Conservation (phyloP, 805 yeast species). For the Allodekkera sacchari region DNA sequence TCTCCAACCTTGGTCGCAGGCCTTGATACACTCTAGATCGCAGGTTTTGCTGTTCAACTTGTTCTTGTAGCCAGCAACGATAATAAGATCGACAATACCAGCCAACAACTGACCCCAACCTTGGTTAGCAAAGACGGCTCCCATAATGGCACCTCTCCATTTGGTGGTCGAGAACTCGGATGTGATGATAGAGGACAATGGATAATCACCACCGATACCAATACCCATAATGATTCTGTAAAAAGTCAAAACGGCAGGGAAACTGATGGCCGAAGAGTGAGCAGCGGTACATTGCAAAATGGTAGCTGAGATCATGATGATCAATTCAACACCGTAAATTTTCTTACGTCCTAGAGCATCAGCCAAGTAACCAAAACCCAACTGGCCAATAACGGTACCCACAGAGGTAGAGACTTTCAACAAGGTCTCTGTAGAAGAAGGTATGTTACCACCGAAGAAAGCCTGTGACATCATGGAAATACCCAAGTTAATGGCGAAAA, state of each 20-base stretch:
- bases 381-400: slow-evolving; percentile 89
- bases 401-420: slow-evolving; percentile 86
- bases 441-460: slow-evolving; percentile 55
- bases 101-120: slow-evolving; percentile 93
- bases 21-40: slow-evolving; percentile 58
- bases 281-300: slow-evolving; percentile 72
- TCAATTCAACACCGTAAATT: slow-evolving; percentile 80
- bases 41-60: slow-evolving; percentile 54
- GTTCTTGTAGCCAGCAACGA: slow-evolving; percentile 70
- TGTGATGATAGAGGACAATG: slow-evolving; percentile 85
- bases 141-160: slow-evolving; percentile 98
- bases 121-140: slow-evolving; percentile 93
- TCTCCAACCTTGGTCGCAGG: slow-evolving; percentile 95
- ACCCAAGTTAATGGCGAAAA: slow-evolving; percentile 82
- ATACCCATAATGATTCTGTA: slow-evolving; percentile 88
- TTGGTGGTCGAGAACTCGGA: slow-evolving; percentile 90
- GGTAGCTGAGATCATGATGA: slow-evolving; percentile 75
- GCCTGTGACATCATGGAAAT: slow-evolving; percentile 71
- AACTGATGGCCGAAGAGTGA: slow-evolving; percentile 58
- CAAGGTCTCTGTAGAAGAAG: slow-evolving; percentile 65
- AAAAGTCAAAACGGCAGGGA: slow-evolving; percentile 65
- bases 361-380: slow-evolving; percentile 75
- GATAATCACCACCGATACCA: slow-evolving; percentile 97
- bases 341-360: slow-evolving; percentile 80
- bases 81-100: slow-evolving; percentile 72